Evolutionary conservation across 805 yeast genomes (phyloP).

Genomic region (Saturnispora quitensis): DNA sequence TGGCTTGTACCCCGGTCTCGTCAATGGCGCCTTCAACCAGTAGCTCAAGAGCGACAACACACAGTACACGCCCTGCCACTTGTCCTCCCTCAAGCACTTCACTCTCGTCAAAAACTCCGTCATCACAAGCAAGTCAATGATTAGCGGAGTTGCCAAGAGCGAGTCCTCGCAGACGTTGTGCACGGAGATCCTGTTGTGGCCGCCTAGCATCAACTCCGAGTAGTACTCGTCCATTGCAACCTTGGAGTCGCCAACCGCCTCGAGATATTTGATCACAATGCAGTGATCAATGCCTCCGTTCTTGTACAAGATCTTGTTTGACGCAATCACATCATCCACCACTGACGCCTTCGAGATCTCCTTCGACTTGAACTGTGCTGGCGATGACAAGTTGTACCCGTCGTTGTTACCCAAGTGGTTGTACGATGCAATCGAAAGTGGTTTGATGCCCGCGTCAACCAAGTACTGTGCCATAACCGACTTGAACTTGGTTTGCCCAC

Average conservation of each 20-base stretch:
- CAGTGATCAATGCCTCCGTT: constrained; percentile 86
- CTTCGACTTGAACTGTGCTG: constrained; percentile 89
- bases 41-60: constrained; percentile 81
- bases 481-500: constrained; percentile 92
- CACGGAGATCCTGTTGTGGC: constrained; percentile 88
- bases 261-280: constrained; percentile 88
- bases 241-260: constrained; percentile 93
- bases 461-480: constrained; percentile 94
- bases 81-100: constrained; percentile 49
- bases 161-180: constrained; percentile 97
- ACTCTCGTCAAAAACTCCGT: constrained; percentile 87
- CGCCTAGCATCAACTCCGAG: constrained; percentile 94
- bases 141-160: constrained; percentile 86
- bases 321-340: constrained; percentile 87
- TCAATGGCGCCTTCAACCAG: constrained; percentile 95
- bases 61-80: constrained; percentile 65
- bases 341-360: constrained; percentile 91
- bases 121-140: constrained; percentile 83
- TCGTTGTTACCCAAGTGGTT: constrained; percentile 96
- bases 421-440: constrained; percentile 88
- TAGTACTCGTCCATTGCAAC: constrained; percentile 99
- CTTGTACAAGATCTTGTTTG: constrained; percentile 77
- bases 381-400: constrained; percentile 86
- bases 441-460: constrained; percentile 96
- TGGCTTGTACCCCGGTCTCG: constrained; percentile 83